Conservation (phyloP, 2,329 filamentous ascomycete genomes). For the Penicillium sp. region DNA sequence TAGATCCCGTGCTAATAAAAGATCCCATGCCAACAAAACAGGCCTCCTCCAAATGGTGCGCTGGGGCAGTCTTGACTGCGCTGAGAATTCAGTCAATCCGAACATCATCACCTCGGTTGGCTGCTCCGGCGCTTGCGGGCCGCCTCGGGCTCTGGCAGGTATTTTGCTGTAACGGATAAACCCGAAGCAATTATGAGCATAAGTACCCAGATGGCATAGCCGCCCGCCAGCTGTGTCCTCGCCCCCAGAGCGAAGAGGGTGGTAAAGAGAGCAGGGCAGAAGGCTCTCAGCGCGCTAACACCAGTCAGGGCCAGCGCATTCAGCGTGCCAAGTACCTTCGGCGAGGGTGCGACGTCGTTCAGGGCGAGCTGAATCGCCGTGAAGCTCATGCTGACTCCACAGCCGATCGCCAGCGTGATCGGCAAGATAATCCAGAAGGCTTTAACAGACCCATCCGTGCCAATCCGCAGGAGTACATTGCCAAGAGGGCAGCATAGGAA, state of each 20-base stretch:
- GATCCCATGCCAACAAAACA: background rate
- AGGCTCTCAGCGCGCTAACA: constrained; percentile 53
- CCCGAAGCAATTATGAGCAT: constrained; percentile 28
- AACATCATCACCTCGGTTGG: background rate
- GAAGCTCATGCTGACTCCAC: constrained; percentile 59
- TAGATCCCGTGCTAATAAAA: too few relatives aligned
- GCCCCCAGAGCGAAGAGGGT: constrained; percentile 61
- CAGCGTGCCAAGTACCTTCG: constrained; percentile 57
- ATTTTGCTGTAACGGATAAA: constrained; percentile 24
- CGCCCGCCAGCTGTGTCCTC: constrained; percentile 51
- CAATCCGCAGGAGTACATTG: constrained; percentile 49
- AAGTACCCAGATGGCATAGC: constrained; percentile 55
- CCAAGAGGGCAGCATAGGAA: constrained; percentile 48
- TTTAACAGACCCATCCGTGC: constrained; percentile 25
- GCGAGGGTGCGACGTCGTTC: constrained; percentile 63
- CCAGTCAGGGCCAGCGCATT: constrained; percentile 61
- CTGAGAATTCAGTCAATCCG: background rate
- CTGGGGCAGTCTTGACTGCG: background rate
- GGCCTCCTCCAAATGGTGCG: background rate
- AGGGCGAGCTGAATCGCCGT: constrained; percentile 64
- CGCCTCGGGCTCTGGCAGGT: constrained; percentile 12
- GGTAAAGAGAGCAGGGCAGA: constrained; percentile 58
- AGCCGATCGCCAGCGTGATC: constrained; percentile 46
- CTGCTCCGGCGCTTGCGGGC: background rate
- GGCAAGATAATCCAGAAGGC: constrained; percentile 52